These are phyloP conservation scores for Royoungia palumana DNA, from an alignment of 768 basidiomycete genomes.

Conservation along the genomic window DNA sequence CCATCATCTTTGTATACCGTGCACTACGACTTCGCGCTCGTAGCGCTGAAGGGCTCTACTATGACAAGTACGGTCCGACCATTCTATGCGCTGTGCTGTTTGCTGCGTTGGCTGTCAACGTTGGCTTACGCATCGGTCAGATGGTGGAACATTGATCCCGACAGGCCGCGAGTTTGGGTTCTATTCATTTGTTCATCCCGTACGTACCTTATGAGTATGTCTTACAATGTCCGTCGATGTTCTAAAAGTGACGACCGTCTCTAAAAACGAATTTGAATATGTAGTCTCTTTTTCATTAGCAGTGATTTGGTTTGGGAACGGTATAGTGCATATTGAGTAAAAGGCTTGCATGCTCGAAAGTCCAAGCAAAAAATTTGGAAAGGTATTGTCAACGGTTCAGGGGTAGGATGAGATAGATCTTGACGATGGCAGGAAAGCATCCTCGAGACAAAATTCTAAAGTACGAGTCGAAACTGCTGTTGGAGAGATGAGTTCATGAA, in stretches of 20 bases:
- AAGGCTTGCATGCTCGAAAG: conserved; percentile 19
- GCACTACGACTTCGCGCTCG: conserved; percentile 64
- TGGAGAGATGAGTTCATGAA: conserved; percentile 11
- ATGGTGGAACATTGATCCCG: conserved; percentile 31
- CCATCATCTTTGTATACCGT: conserved; percentile 75
- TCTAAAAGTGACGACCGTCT: neutral
- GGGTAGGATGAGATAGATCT: conserved; percentile 10
- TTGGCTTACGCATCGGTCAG: conserved; percentile 63
- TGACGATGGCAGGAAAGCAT: conserved; percentile 14
- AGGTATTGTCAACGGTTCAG: conserved; percentile 1
- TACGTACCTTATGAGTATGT: neutral
- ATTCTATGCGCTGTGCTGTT: conserved; percentile 68
- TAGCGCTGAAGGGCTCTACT: conserved; percentile 78
- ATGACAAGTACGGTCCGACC: conserved; percentile 86
- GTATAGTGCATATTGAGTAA: conserved; percentile 27
- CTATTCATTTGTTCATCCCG: neutral
- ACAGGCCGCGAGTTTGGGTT: no score
- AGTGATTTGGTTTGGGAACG: conserved; percentile 13
- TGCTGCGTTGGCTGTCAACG: conserved; percentile 68
- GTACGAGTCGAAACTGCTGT: conserved; percentile 9
- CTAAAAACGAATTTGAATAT: conserved; percentile 2
- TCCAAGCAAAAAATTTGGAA: conserved; percentile 12
- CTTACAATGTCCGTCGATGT: neutral
- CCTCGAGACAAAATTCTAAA: conserved; percentile 21
- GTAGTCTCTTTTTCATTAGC: conserved; percentile 24